phyloP scores from a whole-genome alignment of 1,139 yeast species.

The Spathaspora jeffriesii region DNA sequence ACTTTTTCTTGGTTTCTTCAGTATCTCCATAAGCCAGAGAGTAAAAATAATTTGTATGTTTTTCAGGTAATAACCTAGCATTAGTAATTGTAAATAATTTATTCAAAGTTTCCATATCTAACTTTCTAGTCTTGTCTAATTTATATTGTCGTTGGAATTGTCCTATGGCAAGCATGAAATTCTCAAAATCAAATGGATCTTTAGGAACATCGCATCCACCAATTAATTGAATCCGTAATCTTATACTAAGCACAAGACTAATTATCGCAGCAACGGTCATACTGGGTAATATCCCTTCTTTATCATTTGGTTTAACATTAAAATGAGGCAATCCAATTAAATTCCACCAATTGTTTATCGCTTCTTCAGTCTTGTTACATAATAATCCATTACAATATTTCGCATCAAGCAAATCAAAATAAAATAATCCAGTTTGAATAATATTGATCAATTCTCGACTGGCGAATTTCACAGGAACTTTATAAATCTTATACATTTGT shows the following conservation, averaged over 20 bases:
- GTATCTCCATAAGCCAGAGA: slow-evolving; percentile 8
- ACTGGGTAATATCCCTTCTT: slow-evolving; percentile 60
- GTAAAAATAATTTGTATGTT: slow-evolving; percentile 15
- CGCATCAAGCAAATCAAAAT: slow-evolving; percentile 73
- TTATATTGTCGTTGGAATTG: slow-evolving; percentile 63
- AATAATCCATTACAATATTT: slow-evolving; percentile 79
- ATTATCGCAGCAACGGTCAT: slow-evolving; percentile 62
- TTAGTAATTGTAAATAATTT: slow-evolving; percentile 62
- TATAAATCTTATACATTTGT: slow-evolving; percentile 63
- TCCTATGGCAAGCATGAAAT: slow-evolving; percentile 59
- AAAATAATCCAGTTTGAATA: slow-evolving; percentile 74
- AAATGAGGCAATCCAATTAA: slow-evolving; percentile 67
- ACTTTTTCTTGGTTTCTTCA: too few species aligned
- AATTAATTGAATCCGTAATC: slow-evolving; percentile 62
- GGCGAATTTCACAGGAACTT: slow-evolving; percentile 62
- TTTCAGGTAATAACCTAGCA: slow-evolving; percentile 36
- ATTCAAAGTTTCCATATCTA: slow-evolving; percentile 65
- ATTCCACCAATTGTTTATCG: slow-evolving; percentile 82
- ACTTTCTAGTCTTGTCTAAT: slow-evolving; percentile 53
- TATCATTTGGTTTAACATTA: slow-evolving; percentile 43
- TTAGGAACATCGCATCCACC: slow-evolving; percentile 82
- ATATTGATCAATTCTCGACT: slow-evolving; percentile 73
- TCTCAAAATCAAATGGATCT: slow-evolving; percentile 81
- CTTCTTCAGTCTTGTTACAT: slow-evolving; percentile 75
- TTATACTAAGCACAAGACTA: slow-evolving; percentile 68